Evolutionary conservation across 108 stramenopile genomes (phyloP).

Genomic region (Cyclostephanos tholiformis): DNA sequence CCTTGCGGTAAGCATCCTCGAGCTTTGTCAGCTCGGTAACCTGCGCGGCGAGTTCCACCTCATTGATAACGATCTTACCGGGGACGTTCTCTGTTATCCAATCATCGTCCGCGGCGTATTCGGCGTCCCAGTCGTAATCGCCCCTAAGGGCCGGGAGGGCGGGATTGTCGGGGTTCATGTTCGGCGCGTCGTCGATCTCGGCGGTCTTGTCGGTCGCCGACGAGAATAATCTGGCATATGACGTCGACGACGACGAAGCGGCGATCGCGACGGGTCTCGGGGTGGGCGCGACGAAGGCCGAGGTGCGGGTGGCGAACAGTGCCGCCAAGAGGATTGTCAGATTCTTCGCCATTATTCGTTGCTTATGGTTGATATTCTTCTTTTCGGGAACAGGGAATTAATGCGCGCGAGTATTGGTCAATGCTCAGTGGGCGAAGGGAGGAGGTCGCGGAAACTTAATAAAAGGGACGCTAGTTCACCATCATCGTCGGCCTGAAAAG

Average conservation of each 20-base stretch:
- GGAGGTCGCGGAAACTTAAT: no score
- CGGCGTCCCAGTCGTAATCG: conserved; percentile 89
- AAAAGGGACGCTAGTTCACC: no score
- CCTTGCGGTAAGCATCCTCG: conserved; percentile 78
- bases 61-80: conserved; percentile 83
- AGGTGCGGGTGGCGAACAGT: conserved; percentile 13
- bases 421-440: no score
- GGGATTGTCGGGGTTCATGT: conserved; percentile 76
- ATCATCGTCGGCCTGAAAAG: no score
- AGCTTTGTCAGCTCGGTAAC: conserved; percentile 67
- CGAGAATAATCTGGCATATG: neutral
- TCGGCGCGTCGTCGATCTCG: conserved; percentile 49
- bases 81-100: conserved; percentile 88
- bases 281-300: conserved; percentile 23
- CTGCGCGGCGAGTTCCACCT: conserved; percentile 82
- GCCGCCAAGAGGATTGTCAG: conserved; percentile 26
- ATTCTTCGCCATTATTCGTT: conserved; percentile 15
- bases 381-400: neutral
- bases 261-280: conserved; percentile 5
- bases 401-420: no score
- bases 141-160: conserved; percentile 80
- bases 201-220: conserved; percentile 18
- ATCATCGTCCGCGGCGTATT: conserved; percentile 78
- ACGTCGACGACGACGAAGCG: neutral
- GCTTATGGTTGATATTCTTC: neutral